A percentile compares a stretch with the other conserved stretches of the same genome.
phyloP scores from a whole-genome alignment of 495 filamentous ascomycete genomes.

The Aspergillus homomorphus region DNA sequence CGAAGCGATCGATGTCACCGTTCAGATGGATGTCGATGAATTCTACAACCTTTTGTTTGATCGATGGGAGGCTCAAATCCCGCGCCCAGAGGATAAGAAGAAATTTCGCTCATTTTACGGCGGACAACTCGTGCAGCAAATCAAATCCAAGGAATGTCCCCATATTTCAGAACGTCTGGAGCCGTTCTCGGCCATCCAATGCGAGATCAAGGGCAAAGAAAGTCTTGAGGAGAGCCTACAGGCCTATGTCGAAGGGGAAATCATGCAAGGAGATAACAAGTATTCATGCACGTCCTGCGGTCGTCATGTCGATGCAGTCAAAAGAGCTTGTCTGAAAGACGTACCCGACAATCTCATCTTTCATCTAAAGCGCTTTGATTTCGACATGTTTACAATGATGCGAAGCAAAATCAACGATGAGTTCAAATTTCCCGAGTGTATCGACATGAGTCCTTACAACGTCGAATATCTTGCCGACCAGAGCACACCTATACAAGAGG shows the following conservation, averaged over 20 bases:
- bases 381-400: constrained; percentile 78
- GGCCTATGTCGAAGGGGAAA: constrained; percentile 92
- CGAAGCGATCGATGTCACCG: constrained; percentile 74
- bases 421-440: constrained; percentile 78
- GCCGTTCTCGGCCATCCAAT: constrained; percentile 92
- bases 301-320: constrained; percentile 90
- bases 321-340: constrained; percentile 88
- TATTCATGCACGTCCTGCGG: constrained; percentile 94
- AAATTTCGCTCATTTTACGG: constrained; percentile 83
- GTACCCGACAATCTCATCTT: constrained; percentile 94
- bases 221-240: constrained; percentile 81
- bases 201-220: constrained; percentile 92
- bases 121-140: constrained; percentile 89
- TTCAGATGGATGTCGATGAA: constrained; percentile 98
- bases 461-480: constrained; percentile 77
- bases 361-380: constrained; percentile 94
- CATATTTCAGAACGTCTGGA: constrained; percentile 91
- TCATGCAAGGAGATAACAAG: constrained; percentile 98
- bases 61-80: constrained; percentile 81
- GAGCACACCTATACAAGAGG: constrained; percentile 47
- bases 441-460: constrained; percentile 91
- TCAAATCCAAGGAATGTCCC: constrained; percentile 88
- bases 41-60: constrained; percentile 95
- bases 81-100: constrained; percentile 62
- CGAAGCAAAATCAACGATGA: constrained; percentile 94